phyloP scores from a whole-genome alignment of 768 basidiomycete genomes.

The Lepiota subincarnata region DNA sequence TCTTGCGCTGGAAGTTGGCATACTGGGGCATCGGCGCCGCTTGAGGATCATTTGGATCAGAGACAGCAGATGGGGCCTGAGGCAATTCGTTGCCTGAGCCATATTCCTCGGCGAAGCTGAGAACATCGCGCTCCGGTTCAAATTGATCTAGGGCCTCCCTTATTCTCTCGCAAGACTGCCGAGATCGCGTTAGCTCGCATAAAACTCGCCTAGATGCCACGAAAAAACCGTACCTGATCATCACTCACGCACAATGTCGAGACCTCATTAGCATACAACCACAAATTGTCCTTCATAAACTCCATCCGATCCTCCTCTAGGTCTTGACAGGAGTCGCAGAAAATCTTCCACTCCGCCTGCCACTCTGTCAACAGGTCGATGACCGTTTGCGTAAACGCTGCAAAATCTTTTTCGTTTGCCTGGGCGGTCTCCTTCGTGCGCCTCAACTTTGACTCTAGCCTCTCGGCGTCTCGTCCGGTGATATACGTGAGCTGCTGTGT shows the following conservation, averaged over 20 bases:
- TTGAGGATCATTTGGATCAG: conserved; percentile 29
- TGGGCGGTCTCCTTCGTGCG: conserved; percentile 83
- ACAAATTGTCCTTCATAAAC: conserved; percentile 90
- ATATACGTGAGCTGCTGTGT: conserved; percentile 80
- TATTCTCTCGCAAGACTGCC: conserved; percentile 85
- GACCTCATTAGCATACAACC: conserved; percentile 92
- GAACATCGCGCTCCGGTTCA: conserved; percentile 80
- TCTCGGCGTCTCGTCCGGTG: conserved; percentile 87
- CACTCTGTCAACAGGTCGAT: conserved; percentile 73
- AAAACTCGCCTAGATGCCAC: conserved; percentile 1
- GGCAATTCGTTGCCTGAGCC: conserved; percentile 84
- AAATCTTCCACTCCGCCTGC: conserved; percentile 92
- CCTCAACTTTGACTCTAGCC: conserved; percentile 77
- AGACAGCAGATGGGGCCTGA: conserved; percentile 72
- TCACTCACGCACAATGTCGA: conserved; percentile 94
- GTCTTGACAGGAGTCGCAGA: conserved; percentile 96
- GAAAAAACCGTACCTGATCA: conserved; percentile 62
- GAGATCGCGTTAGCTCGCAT: conserved; percentile 6
- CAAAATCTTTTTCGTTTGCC: conserved; percentile 87
- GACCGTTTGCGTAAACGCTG: conserved; percentile 71
- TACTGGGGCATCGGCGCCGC: conserved; percentile 22
- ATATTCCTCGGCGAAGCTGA: conserved; percentile 80
- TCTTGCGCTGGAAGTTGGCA: conserved; percentile 28
- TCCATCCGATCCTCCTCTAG: conserved; percentile 93
- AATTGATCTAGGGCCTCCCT: conserved; percentile 83